A percentile compares a stretch with the other conserved stretches of the same genome.
phyloP scores from a whole-genome alignment of 2,329 filamentous ascomycete genomes.

The Calonectria ilicicola region DNA sequence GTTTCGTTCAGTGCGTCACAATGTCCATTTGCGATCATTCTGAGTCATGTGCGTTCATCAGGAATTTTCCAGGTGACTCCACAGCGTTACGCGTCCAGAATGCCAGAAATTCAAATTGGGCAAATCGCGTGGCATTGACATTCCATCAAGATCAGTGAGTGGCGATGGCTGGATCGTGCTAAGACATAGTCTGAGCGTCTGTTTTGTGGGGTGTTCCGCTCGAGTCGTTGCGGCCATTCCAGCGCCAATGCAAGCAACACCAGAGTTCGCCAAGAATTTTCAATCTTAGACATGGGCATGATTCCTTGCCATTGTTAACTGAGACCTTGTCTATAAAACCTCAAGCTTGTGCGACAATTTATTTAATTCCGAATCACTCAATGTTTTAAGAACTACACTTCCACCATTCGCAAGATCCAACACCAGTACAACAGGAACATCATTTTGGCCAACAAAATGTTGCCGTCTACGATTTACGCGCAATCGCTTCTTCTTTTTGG shows the following conservation, averaged over 20 bases:
- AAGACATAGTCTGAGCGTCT: neutral
- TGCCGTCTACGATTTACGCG: conserved; percentile 21
- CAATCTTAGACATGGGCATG: neutral
- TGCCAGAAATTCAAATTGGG: neutral
- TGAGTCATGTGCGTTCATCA: neutral
- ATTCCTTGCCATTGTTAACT: neutral
- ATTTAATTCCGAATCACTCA: neutral
- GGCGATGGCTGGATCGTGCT: neutral
- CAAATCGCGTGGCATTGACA: neutral
- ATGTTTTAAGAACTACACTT: neutral
- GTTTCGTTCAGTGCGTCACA: neutral
- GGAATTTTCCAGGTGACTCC: neutral
- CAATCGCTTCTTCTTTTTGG: conserved; percentile 22
- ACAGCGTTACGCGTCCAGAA: conserved; percentile 1
- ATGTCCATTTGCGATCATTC: neutral
- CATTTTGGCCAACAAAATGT: conserved; percentile 26
- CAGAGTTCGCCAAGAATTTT: neutral
- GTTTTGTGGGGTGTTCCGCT: neutral
- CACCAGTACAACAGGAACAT: too few species aligned
- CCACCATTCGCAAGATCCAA: neutral
- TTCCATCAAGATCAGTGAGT: neutral
- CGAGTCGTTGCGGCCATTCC: neutral
- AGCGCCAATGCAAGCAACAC: neutral
- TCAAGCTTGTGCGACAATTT: neutral
- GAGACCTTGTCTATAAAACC: neutral